Percentiles rank a stretch among this genome's conserved stretches.
These are phyloP conservation scores for Suillus tomentosus DNA, from an alignment of 768 basidiomycete genomes.

Conservation along the genomic window DNA sequence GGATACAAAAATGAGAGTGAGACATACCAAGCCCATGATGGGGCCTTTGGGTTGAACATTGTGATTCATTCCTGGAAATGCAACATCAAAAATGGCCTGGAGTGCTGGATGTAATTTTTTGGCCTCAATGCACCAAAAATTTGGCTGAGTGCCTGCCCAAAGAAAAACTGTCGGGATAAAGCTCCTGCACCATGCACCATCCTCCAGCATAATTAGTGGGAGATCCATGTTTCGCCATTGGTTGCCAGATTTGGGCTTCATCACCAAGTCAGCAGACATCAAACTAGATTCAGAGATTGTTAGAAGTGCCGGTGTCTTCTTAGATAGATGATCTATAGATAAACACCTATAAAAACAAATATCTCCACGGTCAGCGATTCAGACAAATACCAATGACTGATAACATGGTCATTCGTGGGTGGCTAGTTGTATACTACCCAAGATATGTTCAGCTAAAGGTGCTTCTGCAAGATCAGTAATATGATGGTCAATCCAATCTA, in stretches of 20 bases:
- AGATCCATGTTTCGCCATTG: not conserved
- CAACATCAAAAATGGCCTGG: slow-evolving; percentile 12
- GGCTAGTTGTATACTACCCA: no score
- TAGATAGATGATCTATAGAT: no score
- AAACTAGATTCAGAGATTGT: not conserved
- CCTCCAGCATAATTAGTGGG: not conserved
- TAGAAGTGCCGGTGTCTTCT: no score
- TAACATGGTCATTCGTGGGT: no score
- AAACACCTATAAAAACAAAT: no score
- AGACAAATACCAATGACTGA: no score
- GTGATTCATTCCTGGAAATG: slow-evolving; percentile 12
- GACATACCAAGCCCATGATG: no score
- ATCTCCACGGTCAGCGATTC: no score
- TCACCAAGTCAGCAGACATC: not conserved
- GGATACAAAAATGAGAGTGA: no score
- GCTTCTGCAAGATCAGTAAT: no score
- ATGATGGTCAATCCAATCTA: no score
- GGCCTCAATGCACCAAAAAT: slow-evolving; percentile 14
- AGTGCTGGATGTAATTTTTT: slow-evolving; percentile 3
- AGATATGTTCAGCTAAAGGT: no score
- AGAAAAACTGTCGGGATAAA: slow-evolving; percentile 10
- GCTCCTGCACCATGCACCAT: slow-evolving; percentile 5
- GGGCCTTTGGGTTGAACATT: not conserved
- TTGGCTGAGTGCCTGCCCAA: slow-evolving; percentile 14
- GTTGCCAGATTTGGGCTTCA: not conserved